These are phyloP conservation scores for Pseudonitzschia multiseries DNA, from an alignment of 108 stramenopile genomes.

Conservation along the genomic window DNA sequence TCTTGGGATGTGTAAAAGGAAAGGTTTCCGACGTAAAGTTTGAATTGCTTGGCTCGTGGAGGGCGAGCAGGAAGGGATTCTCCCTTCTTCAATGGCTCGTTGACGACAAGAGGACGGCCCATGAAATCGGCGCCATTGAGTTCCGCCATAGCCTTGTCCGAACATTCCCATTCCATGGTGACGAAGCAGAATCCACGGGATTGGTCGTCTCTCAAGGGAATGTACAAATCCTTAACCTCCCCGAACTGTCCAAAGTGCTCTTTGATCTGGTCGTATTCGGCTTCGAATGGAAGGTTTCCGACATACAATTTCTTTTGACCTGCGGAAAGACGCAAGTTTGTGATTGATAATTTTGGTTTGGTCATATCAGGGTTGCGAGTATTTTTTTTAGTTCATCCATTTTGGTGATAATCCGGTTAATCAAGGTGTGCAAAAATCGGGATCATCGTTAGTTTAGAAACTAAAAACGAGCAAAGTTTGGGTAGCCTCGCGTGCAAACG, in stretches of 20 bases:
- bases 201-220: slow-evolving; percentile 50
- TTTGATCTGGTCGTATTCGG: slow-evolving; percentile 49
- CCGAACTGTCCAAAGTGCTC: slow-evolving; percentile 62
- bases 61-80: slow-evolving; percentile 7
- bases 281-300: slow-evolving; percentile 76
- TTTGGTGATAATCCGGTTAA: not conserved
- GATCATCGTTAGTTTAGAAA: no score
- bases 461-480: no score
- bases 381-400: not conserved
- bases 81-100: slow-evolving; percentile 47
- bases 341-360: not conserved
- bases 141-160: slow-evolving; percentile 40
- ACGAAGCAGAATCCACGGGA: slow-evolving; percentile 86
- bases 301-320: slow-evolving; percentile 67
- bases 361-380: not conserved
- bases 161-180: slow-evolving; percentile 50
- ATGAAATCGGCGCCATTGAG: slow-evolving; percentile 58
- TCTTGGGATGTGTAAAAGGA: slow-evolving; percentile 67
- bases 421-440: no score
- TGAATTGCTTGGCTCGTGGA: slow-evolving; percentile 18
- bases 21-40: slow-evolving; percentile 84
- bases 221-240: slow-evolving; percentile 39
- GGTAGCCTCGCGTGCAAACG: no score
- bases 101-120: slow-evolving; percentile 62
- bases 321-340: not conserved